Conservation (phyloP, 2,329 filamentous ascomycete species). For the Annulohypoxylon truncatum region DNA sequence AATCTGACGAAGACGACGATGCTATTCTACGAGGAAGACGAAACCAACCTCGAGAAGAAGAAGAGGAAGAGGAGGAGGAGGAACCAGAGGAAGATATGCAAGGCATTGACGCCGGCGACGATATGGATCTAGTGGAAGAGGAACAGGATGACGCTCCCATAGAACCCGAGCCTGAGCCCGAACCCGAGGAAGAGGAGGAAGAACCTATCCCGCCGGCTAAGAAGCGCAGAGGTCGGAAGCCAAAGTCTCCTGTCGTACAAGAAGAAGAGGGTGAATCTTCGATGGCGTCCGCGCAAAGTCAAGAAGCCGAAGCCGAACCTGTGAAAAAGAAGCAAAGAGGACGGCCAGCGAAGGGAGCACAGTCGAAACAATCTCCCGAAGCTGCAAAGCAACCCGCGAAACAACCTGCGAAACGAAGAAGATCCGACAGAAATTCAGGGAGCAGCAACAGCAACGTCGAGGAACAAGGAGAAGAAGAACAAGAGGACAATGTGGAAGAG, state of each 20-base stretch:
- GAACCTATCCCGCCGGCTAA: conserved; percentile 44
- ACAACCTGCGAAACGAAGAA: conserved; percentile 42
- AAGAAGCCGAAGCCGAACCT: conserved; percentile 41
- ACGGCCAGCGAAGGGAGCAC: conserved; percentile 41
- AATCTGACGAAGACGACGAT: conserved; percentile 45
- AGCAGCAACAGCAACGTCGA: conserved; percentile 30
- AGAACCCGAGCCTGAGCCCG: conserved; percentile 42
- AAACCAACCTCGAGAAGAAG: conserved; percentile 39
- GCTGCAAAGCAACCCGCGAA: conserved; percentile 42
- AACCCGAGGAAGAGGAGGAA: conserved; percentile 41
- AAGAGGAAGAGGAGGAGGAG: conserved; percentile 45
- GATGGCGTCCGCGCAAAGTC: conserved; percentile 22
- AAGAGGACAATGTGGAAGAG: conserved; percentile 34
- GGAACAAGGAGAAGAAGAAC: conserved; percentile 33
- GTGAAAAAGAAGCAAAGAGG: conserved; percentile 46
- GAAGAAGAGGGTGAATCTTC: conserved; percentile 36
- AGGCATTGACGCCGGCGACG: conserved; percentile 33
- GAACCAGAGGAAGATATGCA: conserved; percentile 30
- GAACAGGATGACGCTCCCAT: conserved; percentile 13
- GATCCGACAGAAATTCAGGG: conserved; percentile 35
- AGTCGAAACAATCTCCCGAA: conserved; percentile 29
- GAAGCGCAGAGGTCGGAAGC: conserved; percentile 45
- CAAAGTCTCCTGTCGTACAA: conserved; percentile 40
- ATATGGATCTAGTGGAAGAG: conserved; percentile 22
- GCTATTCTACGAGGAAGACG: conserved; percentile 46